Conservation (phyloP, 176 grass and related monocot species). For the Canna indica region DNA sequence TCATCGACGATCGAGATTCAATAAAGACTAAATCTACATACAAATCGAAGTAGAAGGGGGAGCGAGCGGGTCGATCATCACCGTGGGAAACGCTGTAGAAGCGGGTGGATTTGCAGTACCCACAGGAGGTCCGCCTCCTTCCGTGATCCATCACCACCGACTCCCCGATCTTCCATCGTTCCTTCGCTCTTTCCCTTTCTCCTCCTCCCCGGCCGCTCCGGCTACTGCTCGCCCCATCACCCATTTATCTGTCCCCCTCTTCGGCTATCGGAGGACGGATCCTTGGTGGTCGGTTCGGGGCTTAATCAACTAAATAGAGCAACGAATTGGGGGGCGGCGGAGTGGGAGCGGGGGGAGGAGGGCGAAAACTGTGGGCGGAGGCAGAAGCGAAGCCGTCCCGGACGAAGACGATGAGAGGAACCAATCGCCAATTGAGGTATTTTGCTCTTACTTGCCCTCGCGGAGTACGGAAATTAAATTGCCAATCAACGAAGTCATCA, state of each 20-base stretch:
- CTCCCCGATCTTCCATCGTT: conserved; percentile 12
- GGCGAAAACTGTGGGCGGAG: neutral
- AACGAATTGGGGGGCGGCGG: neutral
- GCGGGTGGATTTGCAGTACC: conserved; percentile 61
- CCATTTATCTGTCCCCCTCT: conserved; percentile 28
- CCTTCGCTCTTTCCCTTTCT: conserved; percentile 1
- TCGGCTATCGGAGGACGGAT: neutral
- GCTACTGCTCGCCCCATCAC: conserved; percentile 60
- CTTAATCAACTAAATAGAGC: neutral
- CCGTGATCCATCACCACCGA: conserved; percentile 59
- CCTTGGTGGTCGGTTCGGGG: neutral
- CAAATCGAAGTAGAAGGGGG: neutral
- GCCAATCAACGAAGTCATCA: no score
- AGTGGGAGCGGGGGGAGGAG: neutral
- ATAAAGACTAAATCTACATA: neutral
- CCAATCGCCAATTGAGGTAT: no score
- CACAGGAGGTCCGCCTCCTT: conserved; percentile 41
- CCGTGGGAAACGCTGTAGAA: conserved; percentile 52
- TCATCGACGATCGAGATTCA: neutral
- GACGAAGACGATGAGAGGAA: neutral
- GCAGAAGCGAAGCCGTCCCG: neutral
- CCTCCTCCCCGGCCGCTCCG: conserved; percentile 7
- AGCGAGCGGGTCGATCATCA: neutral
- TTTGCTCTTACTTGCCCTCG: no score
- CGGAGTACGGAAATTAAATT: no score